Conservation (phyloP, 495 filamentous ascomycete genomes). For the Podospora pseudopauciseta region DNA sequence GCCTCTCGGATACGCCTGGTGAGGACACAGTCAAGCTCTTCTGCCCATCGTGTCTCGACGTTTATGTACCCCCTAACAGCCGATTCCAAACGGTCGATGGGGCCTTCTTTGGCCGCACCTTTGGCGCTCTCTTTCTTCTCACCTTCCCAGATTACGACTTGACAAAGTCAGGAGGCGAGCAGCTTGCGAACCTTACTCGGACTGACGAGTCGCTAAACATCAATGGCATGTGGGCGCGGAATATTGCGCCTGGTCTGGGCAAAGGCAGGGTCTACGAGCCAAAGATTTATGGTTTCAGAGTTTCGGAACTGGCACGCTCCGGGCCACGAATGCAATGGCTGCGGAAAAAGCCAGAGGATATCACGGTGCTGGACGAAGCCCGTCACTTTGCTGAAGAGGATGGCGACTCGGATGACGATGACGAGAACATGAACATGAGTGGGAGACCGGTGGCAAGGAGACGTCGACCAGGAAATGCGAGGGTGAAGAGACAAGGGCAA, state of each 20-base stretch:
- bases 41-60: conserved; percentile 92
- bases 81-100: conserved; percentile 97
- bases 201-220: conserved; percentile 53
- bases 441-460: conserved; percentile 28
- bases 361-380: conserved; percentile 79
- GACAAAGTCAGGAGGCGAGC: conserved; percentile 48
- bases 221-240: conserved; percentile 78
- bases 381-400: conserved; percentile 51
- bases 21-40: conserved; percentile 98
- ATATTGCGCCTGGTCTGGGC: conserved; percentile 85
- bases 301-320: conserved; percentile 77
- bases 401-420: conserved; percentile 44
- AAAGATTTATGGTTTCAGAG: conserved; percentile 93
- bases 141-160: conserved; percentile 95
- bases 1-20: conserved; percentile 87
- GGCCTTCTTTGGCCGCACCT: conserved; percentile 96
- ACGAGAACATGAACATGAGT: conserved; percentile 44
- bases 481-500: conserved; percentile 25
- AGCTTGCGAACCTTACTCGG: conserved; percentile 38
- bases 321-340: conserved; percentile 97
- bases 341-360: conserved; percentile 72
- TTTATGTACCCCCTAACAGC: conserved; percentile 96
- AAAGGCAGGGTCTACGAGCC: conserved; percentile 83
- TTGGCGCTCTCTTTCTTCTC: conserved; percentile 90
- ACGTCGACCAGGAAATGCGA: conserved; percentile 31